Base-by-base conservation (phyloP, 495 filamentous ascomycete genomes). In the Echria macrotheca region DNA sequence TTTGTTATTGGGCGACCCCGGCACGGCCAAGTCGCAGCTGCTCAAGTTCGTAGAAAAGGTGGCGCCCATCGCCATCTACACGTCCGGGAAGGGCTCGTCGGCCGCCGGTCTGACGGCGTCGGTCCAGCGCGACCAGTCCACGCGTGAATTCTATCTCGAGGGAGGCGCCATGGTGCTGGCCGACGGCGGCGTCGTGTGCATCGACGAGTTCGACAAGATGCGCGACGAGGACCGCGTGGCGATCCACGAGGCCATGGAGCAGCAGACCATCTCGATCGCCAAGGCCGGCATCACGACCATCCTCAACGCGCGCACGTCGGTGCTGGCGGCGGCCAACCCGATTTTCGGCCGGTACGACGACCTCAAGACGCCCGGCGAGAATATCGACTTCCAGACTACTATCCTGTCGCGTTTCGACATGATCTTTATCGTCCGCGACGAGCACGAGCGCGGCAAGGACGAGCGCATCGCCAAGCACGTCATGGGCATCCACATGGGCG, bases 151-250 rank as follows among this genome's bases (percentile, higher is more conserved):
- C 67, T 97, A 97, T 61, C 80, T 99, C 3, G 94, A 99, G 74
- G 94, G 94, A 45, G 94, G 94, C 65, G 94, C 94, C 25, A 97
- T 99, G 94, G 94, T 99, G 26, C 80, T 99, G 21, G 94, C 94
- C 2, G 94, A 99, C 57, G 91, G 91, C 10, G 94, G 94, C 59
- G 94, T 97, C 6, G 94, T 97, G 17, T 99, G 94, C 71, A 99
- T 99, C 67, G 94, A 99, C 64, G 94, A 99, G 68, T 99, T 99
- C 65, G 94, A 99, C 72, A 99, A 99, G 74, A 99, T 99, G 94
- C 80, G 94, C 49, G 94, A 99, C 66, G 94, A 99, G 67, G 94
- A 99, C 56, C 81, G 94, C 54, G 94, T 99, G 17, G 94, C 94
- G 7, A 99, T 99, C 66, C 94, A 99, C 76, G 94, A 99, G 78